Evolutionary conservation across 2,329 filamentous ascomycete species (phyloP), one percentile per base, ranked within the genome.

Genomic region (Diplodia scrobiculata): DNA sequence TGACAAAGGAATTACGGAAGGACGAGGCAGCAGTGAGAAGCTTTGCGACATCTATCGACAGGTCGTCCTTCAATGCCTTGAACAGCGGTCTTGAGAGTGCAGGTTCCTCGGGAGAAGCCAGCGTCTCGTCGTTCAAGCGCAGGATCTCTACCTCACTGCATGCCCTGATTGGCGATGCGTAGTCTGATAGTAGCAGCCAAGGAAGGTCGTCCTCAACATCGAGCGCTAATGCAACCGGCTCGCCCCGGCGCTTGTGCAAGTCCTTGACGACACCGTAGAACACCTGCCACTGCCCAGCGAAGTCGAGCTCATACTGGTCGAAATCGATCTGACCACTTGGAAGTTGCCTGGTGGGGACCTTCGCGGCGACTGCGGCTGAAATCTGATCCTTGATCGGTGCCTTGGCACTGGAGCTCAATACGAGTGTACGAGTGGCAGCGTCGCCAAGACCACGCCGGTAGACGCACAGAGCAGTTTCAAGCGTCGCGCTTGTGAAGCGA

Each of bases 261-360:
- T 97, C 93, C 13, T 91, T 84, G 19, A 96, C 84, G 19, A 98
- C 84, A 36, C 92, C 88, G 80, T 92, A 97, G 77, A 96, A 96
- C 60, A 91, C 87, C 69, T 90, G 87, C 95, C 95, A 99, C 75
- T 97, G 92, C 11, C 86, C 84, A 73, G 95, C 90, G 63, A 89
- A 88, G 36, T 91, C 88, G 38, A 83, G 81, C 66, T 90, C 85
- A 74, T 93, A 95, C 66, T 88, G 84, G 27, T 90, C 87, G 71
- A 91, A 91, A 72, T 96, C 90, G 77, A 91, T 86, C 32, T 84
- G 84, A 14, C 87, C 87, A 14, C 86, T 83, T 10, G 86, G 80
- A 34, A 81, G 82, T 64, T 86, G 87, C 52, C 86, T 84, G 41
- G 93, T 79, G 0, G 85, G 83, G 14, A 91, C 87, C 11, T 89